Base-by-base conservation (phyloP, 163 green algal genomes). In the Chloromonas sp. region DNA sequence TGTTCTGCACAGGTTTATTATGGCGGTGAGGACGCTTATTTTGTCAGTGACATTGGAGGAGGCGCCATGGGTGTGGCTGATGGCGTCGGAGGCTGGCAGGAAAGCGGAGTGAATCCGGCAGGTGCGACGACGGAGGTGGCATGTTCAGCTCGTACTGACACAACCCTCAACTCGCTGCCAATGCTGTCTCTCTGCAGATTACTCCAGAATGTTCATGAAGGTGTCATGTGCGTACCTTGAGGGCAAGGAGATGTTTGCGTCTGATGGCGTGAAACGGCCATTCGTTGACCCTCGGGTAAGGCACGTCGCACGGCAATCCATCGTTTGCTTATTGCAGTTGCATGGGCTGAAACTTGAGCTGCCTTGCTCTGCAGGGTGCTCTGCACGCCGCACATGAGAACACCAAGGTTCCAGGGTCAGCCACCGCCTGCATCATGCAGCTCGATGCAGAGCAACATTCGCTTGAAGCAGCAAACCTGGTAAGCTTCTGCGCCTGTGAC, bases 21-120 rank as follows among this genome's bases (percentile, higher is more conserved):
- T 81, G 96, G 96, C 2, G 97, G 97, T 0, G 97, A 99, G 84
- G 97, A 99, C 82, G 95, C 96, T 0, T 95, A 96, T 86, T 99
- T 99, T 88, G 88, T 98, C 57, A 93, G 86, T 87, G 87, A 87
- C 14, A 74, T 84, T 0, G 89, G 89, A 1, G 84, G 87, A n/a
- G 92, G 92, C 8, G 91, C 91, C 0, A 86, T 98, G 13, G 97
- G 96, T 61, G 95, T 99, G 57, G 96, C 71, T 58, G 97, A 99
- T 89, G 89, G 88, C 13, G 86, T 92, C 1, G 87, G 90, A 5
- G 92, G 93, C 13, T 95, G 92, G 92, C 87, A 90, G 11, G 90
- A 95, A 70, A 89, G 70, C 2, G 92, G 89, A 14, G 89, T 96
- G 71, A 96, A 96, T 78, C 93, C 93, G 14, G 93, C 90, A 89